These are phyloP conservation scores for Lepidium didymum DNA, from an alignment of 345 rosid species.

Conservation along the genomic window DNA sequence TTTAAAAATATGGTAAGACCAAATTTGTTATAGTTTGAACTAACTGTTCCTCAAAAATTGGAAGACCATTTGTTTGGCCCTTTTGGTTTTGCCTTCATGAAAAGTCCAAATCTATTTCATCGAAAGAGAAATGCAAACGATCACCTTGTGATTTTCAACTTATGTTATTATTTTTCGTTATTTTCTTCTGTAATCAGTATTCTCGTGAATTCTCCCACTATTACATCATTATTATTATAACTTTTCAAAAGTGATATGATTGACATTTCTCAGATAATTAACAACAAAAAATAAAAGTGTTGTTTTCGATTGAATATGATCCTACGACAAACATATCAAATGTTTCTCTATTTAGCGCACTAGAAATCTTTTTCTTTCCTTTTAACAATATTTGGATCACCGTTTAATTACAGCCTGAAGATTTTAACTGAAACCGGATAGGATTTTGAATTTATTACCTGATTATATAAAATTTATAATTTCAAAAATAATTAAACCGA, in stretches of 20 bases:
- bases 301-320: no score
- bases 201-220: slow-evolving; percentile 24
- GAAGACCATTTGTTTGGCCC: slow-evolving; percentile 17
- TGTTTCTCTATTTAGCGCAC: no score
- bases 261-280: neutral
- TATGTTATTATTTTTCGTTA: neutral
- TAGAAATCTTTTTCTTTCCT: no score
- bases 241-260: slow-evolving; percentile 1
- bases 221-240: neutral
- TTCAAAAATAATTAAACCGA: neutral
- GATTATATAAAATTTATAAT: no score
- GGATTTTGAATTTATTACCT: no score
- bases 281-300: no score
- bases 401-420: no score
- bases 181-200: neutral
- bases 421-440: no score
- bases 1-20: neutral
- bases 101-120: slow-evolving; percentile 23
- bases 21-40: slow-evolving; percentile 2
- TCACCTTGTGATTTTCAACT: slow-evolving; percentile 12
- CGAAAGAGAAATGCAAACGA: slow-evolving; percentile 2
- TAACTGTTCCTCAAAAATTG: slow-evolving; percentile 18
- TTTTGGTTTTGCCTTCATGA: slow-evolving; percentile 11
- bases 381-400: no score
- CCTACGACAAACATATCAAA: no score